Evolutionary conservation across 208 protist genomes (phyloP).

Genomic region (Leishmania tarentolae): DNA sequence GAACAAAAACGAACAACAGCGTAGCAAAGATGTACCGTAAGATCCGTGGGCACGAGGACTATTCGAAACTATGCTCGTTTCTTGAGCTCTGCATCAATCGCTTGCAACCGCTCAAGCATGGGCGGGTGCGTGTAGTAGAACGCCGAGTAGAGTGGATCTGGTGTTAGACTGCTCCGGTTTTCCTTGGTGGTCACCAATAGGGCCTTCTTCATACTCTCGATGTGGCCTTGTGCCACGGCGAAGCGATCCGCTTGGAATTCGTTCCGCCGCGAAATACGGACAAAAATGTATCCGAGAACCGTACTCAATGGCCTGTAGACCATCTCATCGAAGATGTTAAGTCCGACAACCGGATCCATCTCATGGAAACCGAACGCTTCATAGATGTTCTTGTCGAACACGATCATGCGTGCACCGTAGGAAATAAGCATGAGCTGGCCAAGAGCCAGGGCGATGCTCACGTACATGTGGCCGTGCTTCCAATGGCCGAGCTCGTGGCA

Average conservation of each 20-base stretch:
- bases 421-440: constrained; percentile 52
- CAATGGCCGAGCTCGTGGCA: constrained; percentile 93
- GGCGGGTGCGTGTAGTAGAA: constrained; percentile 81
- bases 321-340: constrained; percentile 53
- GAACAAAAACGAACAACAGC: neutral
- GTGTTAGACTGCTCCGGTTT: constrained; percentile 63
- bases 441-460: constrained; percentile 38
- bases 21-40: neutral
- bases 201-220: constrained; percentile 33
- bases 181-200: constrained; percentile 62
- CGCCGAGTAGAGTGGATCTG: constrained; percentile 73
- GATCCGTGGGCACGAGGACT: neutral
- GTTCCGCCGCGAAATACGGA: constrained; percentile 35
- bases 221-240: constrained; percentile 56
- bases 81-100: constrained; percentile 58
- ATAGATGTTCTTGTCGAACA: constrained; percentile 72
- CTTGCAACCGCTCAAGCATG: constrained; percentile 66
- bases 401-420: constrained; percentile 57
- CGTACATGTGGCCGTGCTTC: constrained; percentile 64
- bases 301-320: constrained; percentile 46
- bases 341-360: constrained; percentile 61
- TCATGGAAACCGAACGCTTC: constrained; percentile 68
- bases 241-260: constrained; percentile 84
- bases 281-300: constrained; percentile 46
- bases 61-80: constrained; percentile 28